Evolutionary conservation across 768 basidiomycete genomes (phyloP).

Genomic region (Lentinus brumalis): DNA sequence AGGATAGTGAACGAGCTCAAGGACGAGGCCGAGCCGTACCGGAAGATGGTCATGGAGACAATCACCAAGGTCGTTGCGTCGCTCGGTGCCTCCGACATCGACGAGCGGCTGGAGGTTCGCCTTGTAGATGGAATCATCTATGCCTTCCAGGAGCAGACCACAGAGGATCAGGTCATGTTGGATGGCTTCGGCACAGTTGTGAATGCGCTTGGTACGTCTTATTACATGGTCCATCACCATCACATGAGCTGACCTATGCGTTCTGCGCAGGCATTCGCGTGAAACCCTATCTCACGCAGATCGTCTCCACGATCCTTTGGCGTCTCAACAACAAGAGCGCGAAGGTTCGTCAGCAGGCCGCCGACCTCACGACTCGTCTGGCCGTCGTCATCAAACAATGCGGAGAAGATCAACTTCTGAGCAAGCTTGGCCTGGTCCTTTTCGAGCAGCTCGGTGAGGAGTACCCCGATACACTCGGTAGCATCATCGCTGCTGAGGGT

Average conservation of each 20-base stretch:
- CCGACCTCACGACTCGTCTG: conserved; percentile 94
- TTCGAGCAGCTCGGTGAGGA: conserved; percentile 99
- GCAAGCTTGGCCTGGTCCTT: conserved; percentile 93
- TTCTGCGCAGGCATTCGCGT: conserved; percentile 73
- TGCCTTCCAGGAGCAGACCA: conserved; percentile 99
- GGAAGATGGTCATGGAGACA: conserved; percentile 99
- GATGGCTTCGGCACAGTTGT: conserved; percentile 98
- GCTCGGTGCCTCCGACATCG: conserved; percentile 95
- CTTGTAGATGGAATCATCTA: conserved; percentile 99
- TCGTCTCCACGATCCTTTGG: conserved; percentile 98
- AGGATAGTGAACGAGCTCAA: conserved; percentile 86
- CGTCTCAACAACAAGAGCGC: conserved; percentile 99
- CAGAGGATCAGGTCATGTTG: conserved; percentile 98
- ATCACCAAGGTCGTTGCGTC: conserved; percentile 95
- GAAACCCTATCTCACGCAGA: conserved; percentile 98
- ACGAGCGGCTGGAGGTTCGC: conserved; percentile 91
- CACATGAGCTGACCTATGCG: background rate
- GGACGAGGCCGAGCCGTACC: conserved; percentile 86
- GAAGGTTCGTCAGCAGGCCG: conserved; percentile 98
- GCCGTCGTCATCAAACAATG: conserved; percentile 99
- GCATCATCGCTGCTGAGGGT: conserved; percentile 98
- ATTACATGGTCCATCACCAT: background rate
- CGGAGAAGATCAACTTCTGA: conserved; percentile 93
- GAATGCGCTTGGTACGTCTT: conserved; percentile 71
- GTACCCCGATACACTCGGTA: conserved; percentile 98